These are phyloP conservation scores for Oryza officinalis DNA, from an alignment of 176 grass and related monocot genomes.

Conservation along the genomic window DNA sequence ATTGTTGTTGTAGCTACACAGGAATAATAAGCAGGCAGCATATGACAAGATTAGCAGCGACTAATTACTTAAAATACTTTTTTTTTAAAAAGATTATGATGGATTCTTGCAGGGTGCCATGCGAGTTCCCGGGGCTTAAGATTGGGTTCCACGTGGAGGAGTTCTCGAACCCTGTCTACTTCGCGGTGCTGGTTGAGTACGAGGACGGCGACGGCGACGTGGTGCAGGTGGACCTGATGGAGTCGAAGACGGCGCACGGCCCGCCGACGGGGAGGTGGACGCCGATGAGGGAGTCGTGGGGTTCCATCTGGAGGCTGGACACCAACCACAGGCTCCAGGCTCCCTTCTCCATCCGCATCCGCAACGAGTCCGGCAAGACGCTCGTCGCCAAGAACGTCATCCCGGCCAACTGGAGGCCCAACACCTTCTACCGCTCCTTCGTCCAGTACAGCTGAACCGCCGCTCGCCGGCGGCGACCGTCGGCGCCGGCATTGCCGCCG, in stretches of 20 bases:
- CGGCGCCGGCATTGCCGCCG: neutral
- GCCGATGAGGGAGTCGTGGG: conserved; percentile 75
- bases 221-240: conserved; percentile 75
- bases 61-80: neutral
- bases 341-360: conserved; percentile 80
- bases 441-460: conserved; percentile 68
- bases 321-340: conserved; percentile 55
- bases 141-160: conserved; percentile 84
- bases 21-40: neutral
- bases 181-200: conserved; percentile 80
- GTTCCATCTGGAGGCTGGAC: conserved; percentile 70
- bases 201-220: conserved; percentile 95
- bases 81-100: too few relatives aligned
- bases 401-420: conserved; percentile 76
- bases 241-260: conserved; percentile 38
- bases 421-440: conserved; percentile 71
- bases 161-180: conserved; percentile 71
- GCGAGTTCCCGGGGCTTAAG: conserved; percentile 78
- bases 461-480: neutral
- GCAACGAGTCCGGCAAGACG: conserved; percentile 73
- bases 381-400: conserved; percentile 67
- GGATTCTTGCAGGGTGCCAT: conserved; percentile 60
- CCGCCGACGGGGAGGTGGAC: conserved; percentile 47
- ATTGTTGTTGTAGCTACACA: neutral
- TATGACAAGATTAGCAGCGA: conserved; percentile 14